Evolutionary conservation across 148 eudicot species (phyloP), one percentile per base, ranked within the genome.

Genomic region (Polygonum maritimum): DNA sequence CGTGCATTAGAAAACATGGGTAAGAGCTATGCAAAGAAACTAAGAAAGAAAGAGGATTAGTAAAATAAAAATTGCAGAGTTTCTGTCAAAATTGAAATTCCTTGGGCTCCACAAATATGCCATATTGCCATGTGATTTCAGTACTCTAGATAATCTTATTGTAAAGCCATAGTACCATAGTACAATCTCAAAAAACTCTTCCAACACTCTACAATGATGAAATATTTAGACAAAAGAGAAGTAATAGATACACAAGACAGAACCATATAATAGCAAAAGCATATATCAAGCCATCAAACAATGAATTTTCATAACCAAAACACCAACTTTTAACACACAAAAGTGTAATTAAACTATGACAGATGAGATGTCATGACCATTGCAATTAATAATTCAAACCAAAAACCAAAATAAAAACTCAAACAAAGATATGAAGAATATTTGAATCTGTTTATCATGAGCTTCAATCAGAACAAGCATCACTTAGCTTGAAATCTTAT

Each of bases 21-120:
- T 15, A 5, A 36, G 9, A 15, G 4, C 55, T 14, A 49, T 1
- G 26, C 9, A 22, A 19, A 9, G 15, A 21, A 60, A 60, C 15
- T 44, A 36, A 67, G 41, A 38, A 67, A 36, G 44, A 67, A 65
- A 67, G 71, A 13, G 19, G 71, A 5, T 44, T 15, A 35, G 14
- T 67, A 67, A 14, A 36, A 67, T 67, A 4, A 65, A 65, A 38
- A 65, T 16, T 33, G 44, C 21, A 65, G 2, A 35, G 0, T 9
- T 4, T 15, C 4, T 36, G 44, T 35, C 71, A 35, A 60, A 7
- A 16, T 65, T 65, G 71, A 65, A 35, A 65, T 65, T 65, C 71
- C 35, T 65, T 65, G 71, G 71, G 71, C 71, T 67, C 45, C 45
- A 67, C 71, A 67, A 5, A 67, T 36, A 67, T 36, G 45, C 71